Percentiles rank a stretch among this genome's conserved stretches.
Evolutionary conservation across 441 rosid genomes (phyloP).

Genomic region (Erodium moschatum): DNA sequence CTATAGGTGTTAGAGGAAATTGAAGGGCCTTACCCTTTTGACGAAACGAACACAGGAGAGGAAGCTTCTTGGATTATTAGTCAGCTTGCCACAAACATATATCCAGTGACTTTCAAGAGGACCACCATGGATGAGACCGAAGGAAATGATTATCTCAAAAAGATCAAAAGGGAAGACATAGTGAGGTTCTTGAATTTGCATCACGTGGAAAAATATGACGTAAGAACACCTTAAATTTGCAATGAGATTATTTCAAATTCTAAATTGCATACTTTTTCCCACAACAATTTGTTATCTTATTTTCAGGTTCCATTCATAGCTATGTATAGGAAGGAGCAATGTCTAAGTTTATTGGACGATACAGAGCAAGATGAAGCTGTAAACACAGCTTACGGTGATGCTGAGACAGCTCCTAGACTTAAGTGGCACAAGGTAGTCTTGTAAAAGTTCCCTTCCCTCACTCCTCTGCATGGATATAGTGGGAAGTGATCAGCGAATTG

Average conservation of each 20-base stretch:
- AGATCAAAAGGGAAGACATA: conserved; percentile 51
- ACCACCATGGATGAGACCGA: neutral
- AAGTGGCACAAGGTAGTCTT: conserved; percentile 73
- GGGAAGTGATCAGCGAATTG: neutral
- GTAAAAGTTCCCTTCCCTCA: neutral
- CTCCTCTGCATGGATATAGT: neutral
- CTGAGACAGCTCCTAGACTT: conserved; percentile 36
- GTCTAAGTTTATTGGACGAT: conserved; percentile 57
- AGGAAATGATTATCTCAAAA: conserved; percentile 22
- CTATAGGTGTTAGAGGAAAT: neutral
- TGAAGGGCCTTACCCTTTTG: neutral
- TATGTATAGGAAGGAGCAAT: conserved; percentile 81
- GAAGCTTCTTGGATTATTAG: neutral
- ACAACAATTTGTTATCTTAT: conserved; percentile 7
- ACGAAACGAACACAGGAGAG: neutral
- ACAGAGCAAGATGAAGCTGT: conserved; percentile 38
- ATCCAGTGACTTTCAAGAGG: neutral
- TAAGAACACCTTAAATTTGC: conserved; percentile 29
- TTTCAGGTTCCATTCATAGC: conserved; percentile 81
- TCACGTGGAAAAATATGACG: conserved; percentile 85
- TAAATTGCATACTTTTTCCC: neutral
- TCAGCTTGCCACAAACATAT: conserved; percentile 1
- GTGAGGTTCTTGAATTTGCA: conserved; percentile 54
- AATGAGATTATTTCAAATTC: neutral
- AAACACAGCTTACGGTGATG: conserved; percentile 10